These are phyloP conservation scores for Cucumis melo DNA, from an alignment of 306 rosid genomes.

Conservation along the genomic window DNA sequence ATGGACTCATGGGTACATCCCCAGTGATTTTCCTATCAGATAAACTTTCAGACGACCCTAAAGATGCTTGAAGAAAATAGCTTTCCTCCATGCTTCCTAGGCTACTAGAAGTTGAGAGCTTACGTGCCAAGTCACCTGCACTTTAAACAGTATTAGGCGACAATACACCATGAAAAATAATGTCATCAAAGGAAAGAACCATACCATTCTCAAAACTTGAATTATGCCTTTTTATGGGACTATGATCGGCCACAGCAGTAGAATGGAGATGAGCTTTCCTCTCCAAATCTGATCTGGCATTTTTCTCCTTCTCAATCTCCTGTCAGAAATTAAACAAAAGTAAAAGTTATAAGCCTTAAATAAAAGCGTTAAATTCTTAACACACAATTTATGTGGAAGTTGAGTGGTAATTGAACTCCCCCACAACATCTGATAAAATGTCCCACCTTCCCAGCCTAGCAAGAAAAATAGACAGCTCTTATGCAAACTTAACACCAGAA, in stretches of 20 bases:
- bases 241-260: conserved; percentile 43
- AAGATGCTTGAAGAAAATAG: conserved; percentile 89
- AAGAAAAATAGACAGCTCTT: background rate
- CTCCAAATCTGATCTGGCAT: conserved; percentile 82
- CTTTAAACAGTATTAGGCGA: conserved; percentile 6
- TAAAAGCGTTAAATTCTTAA: background rate
- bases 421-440: background rate
- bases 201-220: conserved; percentile 76
- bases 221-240: conserved; percentile 32
- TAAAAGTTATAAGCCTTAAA: conserved; percentile 13
- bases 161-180: conserved; percentile 6
- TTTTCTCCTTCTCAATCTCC: conserved; percentile 94
- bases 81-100: conserved; percentile 94
- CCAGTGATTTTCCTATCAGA: conserved; percentile 65
- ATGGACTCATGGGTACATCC: conserved; percentile 68
- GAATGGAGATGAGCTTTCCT: conserved; percentile 40
- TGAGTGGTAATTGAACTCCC: background rate
- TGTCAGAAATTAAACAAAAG: conserved; percentile 21
- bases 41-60: conserved; percentile 63
- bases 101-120: conserved; percentile 80
- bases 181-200: conserved; percentile 12
- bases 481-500: background rate
- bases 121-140: conserved; percentile 68
- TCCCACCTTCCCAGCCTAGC: background rate
- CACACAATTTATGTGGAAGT: background rate